phyloP scores from a whole-genome alignment of 2,329 filamentous ascomycete species.

The Pseudocercospora crystallina region DNA sequence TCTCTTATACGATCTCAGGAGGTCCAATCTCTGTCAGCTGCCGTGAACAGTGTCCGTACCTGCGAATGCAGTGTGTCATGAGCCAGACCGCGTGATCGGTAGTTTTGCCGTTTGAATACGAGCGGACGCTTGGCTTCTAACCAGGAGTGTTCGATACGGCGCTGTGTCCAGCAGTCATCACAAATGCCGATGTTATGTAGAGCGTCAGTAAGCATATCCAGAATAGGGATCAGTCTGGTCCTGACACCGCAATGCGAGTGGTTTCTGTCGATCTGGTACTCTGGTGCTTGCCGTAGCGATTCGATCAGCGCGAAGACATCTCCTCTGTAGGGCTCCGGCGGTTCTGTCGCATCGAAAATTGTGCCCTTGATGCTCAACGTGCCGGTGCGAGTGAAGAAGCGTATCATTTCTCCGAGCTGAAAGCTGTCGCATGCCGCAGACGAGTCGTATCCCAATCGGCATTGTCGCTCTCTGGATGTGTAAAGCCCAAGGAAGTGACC shows the following conservation, averaged over 20 bases:
- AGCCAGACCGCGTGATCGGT: slow-evolving; percentile 20
- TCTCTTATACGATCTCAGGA: slow-evolving; percentile 1
- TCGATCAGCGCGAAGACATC: slow-evolving; percentile 63
- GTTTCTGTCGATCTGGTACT: slow-evolving; percentile 72
- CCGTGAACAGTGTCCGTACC: slow-evolving; percentile 33
- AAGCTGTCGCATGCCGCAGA: slow-evolving; percentile 73
- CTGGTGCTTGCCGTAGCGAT: slow-evolving; percentile 64
- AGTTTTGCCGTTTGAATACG: slow-evolving; percentile 39
- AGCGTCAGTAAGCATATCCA: slow-evolving; percentile 60
- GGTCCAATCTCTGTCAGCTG: slow-evolving; percentile 35
- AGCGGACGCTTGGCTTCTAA: slow-evolving; percentile 46
- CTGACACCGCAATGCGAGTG: slow-evolving; percentile 73
- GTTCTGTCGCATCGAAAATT: slow-evolving; percentile 40
- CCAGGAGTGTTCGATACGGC: slow-evolving; percentile 45
- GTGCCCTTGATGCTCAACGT: slow-evolving; percentile 57
- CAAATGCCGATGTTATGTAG: slow-evolving; percentile 47
- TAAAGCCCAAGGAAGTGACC: slow-evolving; percentile 67
- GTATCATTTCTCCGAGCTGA: slow-evolving; percentile 74
- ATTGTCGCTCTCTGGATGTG: slow-evolving; percentile 66
- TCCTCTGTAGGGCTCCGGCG: slow-evolving; percentile 55
- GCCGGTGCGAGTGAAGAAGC: slow-evolving; percentile 64
- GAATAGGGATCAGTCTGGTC: slow-evolving; percentile 62
- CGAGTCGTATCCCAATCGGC: slow-evolving; percentile 72
- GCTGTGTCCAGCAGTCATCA: slow-evolving; percentile 44
- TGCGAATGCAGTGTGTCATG: slow-evolving; percentile 30